A percentile compares a stretch with the other conserved stretches of the same genome.
These are phyloP conservation scores for Ustulina deusta DNA, from an alignment of 2,329 filamentous ascomycete genomes.

Conservation along the genomic window DNA sequence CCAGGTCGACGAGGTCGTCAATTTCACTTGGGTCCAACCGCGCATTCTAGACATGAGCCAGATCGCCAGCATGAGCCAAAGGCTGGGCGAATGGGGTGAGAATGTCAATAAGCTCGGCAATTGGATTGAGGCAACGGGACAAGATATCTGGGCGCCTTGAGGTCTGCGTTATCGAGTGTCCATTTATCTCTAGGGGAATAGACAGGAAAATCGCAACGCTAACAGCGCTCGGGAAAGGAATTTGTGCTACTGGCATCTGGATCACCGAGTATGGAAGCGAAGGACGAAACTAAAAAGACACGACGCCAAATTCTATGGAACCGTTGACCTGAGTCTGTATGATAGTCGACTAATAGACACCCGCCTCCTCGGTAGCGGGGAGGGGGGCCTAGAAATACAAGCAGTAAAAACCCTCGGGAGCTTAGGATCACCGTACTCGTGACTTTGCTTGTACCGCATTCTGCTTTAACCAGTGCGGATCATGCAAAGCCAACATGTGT, in stretches of 20 bases:
- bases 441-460: background rate
- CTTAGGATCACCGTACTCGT: background rate
- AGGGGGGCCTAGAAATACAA: conserved; percentile 27
- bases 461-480: background rate
- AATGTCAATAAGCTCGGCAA: conserved; percentile 96
- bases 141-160: conserved; percentile 91
- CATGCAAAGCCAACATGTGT: background rate
- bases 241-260: conserved; percentile 11
- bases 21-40: conserved; percentile 98
- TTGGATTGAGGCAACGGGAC: conserved; percentile 94
- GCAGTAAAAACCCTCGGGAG: conserved; percentile 19
- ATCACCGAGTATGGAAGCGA: background rate
- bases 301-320: background rate
- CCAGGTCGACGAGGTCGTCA: conserved; percentile 92
- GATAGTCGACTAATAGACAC: conserved; percentile 37
- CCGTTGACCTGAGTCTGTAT: conserved; percentile 26
- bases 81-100: conserved; percentile 93
- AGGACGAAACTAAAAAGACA: conserved; percentile 10
- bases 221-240: conserved; percentile 4
- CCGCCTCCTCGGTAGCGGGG: conserved; percentile 14
- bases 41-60: conserved; percentile 97
- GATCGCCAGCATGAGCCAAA: conserved; percentile 89
- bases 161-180: background rate
- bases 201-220: conserved; percentile 2
- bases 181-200: background rate